Evolutionary conservation across 202 grass and related monocot genomes (phyloP), one percentile per base, ranked within the genome.

Genomic region (Saccharum hybrid): DNA sequence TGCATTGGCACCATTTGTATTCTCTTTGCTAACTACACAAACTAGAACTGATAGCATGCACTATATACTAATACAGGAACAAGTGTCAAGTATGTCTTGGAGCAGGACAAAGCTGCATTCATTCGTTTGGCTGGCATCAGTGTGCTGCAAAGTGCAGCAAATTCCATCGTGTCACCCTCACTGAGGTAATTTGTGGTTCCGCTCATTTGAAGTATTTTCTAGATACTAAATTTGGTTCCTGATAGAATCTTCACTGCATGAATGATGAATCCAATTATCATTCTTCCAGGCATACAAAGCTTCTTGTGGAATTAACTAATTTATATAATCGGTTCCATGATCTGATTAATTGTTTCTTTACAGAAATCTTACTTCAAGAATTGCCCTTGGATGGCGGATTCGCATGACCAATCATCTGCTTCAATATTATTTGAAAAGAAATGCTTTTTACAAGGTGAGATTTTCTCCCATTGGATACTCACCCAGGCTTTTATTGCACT

Each of bases 381-480:
- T 98, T 82, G 93, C 96, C 67, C 88, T 98, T 90, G 96, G 93
- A 84, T 98, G 96, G 96, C 72, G 93, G 86, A 98, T 98, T 79
- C 89, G 83, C 59, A 88, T 98, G 80, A 98, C 96, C 80, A 90
- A 98, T 37, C 88, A 98, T 94, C 81, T 98, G 61, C 87, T 98
- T 80, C 87, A 87, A 63, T 91, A 93, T 81, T 98, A 94, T 94
- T 77, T 98, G 87, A 98, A 70, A 81, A 90, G 78, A 75, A 98
- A 98, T 90, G 86, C 96, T 56, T 98, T 98, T 75, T 98, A 98
- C 85, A 98, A 98, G 96, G 88, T 86, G 67, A 56, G 33, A 0
- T 74, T 3, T 34, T 57, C 16, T 43, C 21, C 5, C 34, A 79
- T 18, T 41, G 21, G 43, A 79, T 86, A 41, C 59, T 33, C 12